A percentile compares a stretch with the other conserved stretches of the same genome.
Conservation (phyloP, 2,329 filamentous ascomycete species). For the Fonsecaea pedrosoi region DNA sequence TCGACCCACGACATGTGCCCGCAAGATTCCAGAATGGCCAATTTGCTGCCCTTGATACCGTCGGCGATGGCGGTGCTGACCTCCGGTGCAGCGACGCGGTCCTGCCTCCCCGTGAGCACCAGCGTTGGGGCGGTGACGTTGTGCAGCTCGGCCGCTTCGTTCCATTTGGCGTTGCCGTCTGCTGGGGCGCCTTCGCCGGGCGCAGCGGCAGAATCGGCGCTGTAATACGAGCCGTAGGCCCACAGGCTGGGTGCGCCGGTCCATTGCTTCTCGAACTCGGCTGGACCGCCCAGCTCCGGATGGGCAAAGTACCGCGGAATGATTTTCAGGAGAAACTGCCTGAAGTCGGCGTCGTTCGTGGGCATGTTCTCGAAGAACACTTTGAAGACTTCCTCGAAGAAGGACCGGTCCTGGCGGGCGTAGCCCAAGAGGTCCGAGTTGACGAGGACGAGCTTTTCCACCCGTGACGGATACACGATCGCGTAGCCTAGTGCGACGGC, state of each 20-base stretch:
- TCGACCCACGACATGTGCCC: conserved; percentile 45
- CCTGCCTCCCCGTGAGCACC: conserved; percentile 41
- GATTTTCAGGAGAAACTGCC: conserved; percentile 28
- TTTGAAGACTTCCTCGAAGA: conserved; percentile 33
- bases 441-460: conserved; percentile 41
- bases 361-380: conserved; percentile 2
- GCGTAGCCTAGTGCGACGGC: conserved; percentile 43
- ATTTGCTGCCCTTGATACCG: conserved; percentile 29
- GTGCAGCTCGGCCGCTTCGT: conserved; percentile 25
- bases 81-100: conserved; percentile 38
- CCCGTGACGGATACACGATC: conserved; percentile 37
- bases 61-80: conserved; percentile 36
- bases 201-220: conserved; percentile 16
- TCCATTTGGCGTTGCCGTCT: conserved; percentile 26
- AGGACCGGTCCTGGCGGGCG: conserved; percentile 28
- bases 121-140: conserved; percentile 41
- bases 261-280: conserved; percentile 23
- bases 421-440: conserved; percentile 40
- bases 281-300: conserved; percentile 31
- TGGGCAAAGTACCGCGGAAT: conserved; percentile 42
- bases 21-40: conserved; percentile 38
- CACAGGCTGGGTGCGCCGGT: conserved; percentile 12
- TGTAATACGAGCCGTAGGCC: conserved; percentile 32
- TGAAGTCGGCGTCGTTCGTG: conserved; percentile 38
- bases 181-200: conserved; percentile 32